Conservation (phyloP, 768 basidiomycete genomes). For the Arthromyces matolae region DNA sequence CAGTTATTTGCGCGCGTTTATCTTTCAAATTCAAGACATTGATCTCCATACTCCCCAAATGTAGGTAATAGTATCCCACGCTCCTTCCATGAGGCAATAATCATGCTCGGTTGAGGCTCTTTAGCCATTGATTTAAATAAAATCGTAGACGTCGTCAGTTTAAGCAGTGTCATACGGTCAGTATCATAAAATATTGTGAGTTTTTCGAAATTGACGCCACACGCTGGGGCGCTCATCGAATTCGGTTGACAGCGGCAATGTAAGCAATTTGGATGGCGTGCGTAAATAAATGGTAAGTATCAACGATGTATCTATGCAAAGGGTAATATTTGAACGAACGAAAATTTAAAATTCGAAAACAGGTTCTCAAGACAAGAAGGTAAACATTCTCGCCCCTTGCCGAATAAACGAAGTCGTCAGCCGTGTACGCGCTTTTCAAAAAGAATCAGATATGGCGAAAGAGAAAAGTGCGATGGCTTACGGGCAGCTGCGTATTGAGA, state of each 20-base stretch:
- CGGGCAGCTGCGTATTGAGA: constrained; percentile 75
- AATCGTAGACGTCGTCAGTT: too few relatives aligned
- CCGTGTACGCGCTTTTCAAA: constrained; percentile 39
- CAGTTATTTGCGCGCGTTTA: constrained; percentile 29
- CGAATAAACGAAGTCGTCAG: constrained; percentile 50
- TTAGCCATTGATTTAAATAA: background rate
- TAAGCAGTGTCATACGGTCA: too few relatives aligned
- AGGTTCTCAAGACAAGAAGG: constrained; percentile 31
- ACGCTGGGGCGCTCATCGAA: too few relatives aligned
- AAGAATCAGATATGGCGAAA: constrained; percentile 14
- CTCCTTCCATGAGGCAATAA: background rate
- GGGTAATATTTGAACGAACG: too few relatives aligned
- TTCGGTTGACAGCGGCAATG: too few relatives aligned
- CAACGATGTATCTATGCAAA: too few relatives aligned
- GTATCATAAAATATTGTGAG: constrained; percentile 16
- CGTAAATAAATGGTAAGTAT: too few relatives aligned
- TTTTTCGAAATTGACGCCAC: too few relatives aligned
- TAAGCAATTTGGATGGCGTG: too few relatives aligned
- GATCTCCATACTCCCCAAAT: background rate
- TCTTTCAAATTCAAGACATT: background rate
- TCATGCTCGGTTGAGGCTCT: background rate
- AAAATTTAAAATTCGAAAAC: too few relatives aligned
- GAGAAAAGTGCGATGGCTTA: constrained; percentile 37
- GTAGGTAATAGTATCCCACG: constrained; percentile 7
- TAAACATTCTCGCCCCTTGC: constrained; percentile 51